A percentile compares a stretch with the other conserved stretches of the same genome.
These are phyloP conservation scores for Leptographium galeiforme DNA, from an alignment of 2,329 filamentous ascomycete species.

Conservation along the genomic window DNA sequence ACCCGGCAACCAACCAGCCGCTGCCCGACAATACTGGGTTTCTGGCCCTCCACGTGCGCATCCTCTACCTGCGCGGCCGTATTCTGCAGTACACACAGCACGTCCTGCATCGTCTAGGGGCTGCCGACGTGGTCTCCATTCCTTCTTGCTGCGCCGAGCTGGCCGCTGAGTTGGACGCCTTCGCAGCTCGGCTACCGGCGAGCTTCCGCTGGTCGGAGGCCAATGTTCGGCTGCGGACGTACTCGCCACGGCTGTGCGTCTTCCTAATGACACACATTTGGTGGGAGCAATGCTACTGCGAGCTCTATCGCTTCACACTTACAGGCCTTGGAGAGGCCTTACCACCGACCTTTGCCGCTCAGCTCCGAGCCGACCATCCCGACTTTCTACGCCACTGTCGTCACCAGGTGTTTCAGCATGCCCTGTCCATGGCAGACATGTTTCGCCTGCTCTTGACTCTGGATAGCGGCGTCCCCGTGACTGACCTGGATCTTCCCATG, in stretches of 20 bases:
- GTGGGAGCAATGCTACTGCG: constrained; percentile 46
- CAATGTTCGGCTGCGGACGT: constrained; percentile 40
- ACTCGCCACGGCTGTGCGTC: constrained; percentile 42
- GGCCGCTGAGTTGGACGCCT: constrained; percentile 30
- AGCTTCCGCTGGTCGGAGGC: constrained; percentile 46
- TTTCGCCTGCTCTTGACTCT: constrained; percentile 38
- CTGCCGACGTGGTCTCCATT: constrained; percentile 12
- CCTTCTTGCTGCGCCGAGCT: constrained; percentile 35
- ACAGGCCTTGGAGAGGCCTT: constrained; percentile 38
- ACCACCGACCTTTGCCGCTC: constrained; percentile 27
- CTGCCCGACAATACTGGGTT: constrained; percentile 41
- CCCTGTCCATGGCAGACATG: constrained; percentile 40
- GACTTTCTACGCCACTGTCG: constrained; percentile 34
- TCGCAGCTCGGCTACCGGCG: constrained; percentile 37
- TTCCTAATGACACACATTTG: constrained; percentile 48
- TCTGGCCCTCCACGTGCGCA: constrained; percentile 41
- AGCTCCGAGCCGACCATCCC: constrained; percentile 24
- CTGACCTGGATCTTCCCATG: constrained; percentile 40
- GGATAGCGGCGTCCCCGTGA: constrained; percentile 35
- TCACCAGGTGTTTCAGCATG: constrained; percentile 38
- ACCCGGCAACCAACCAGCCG: constrained; percentile 25
- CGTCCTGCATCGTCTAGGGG: constrained; percentile 9
- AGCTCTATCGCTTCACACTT: constrained; percentile 40
- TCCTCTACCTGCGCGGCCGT: constrained; percentile 39
- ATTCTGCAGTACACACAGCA: constrained; percentile 41